A percentile compares a stretch with the other conserved stretches of the same genome.
Evolutionary conservation across 108 stramenopile species (phyloP).

Genomic region (Skeletonema grethae): DNA sequence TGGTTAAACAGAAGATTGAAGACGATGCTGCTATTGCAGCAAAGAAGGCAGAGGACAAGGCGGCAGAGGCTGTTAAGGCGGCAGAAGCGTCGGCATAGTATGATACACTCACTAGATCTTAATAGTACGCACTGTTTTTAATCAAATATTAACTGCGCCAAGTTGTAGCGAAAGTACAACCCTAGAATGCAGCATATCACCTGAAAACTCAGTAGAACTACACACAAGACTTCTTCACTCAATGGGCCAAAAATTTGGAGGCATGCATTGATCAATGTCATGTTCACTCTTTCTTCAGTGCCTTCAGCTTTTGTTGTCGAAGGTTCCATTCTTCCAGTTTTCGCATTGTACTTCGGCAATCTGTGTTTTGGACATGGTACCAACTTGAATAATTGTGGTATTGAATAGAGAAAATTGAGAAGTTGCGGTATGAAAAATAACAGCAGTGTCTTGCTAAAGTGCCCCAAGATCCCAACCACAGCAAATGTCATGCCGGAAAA

Average conservation of each 20-base stretch:
- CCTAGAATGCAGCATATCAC: slow-evolving; percentile 65
- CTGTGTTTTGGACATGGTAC: slow-evolving; percentile 96
- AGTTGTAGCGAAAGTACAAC: slow-evolving; percentile 71
- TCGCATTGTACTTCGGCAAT: slow-evolving; percentile 86
- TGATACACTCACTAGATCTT: background rate
- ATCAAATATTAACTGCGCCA: slow-evolving; percentile 77
- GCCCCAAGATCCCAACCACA: slow-evolving; percentile 93
- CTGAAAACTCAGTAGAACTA: slow-evolving; percentile 85
- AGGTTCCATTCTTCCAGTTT: slow-evolving; percentile 78
- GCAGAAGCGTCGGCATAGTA: slow-evolving; percentile 24
- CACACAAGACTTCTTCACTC: slow-evolving; percentile 83
- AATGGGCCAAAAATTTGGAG: slow-evolving; percentile 89
- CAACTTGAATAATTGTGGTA: slow-evolving; percentile 96
- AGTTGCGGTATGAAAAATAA: slow-evolving; percentile 97
- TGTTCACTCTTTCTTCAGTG: slow-evolving; percentile 68
- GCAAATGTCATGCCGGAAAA: slow-evolving; percentile 99
- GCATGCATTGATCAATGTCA: slow-evolving; percentile 93
- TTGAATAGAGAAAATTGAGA: slow-evolving; percentile 92
- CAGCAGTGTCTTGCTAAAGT: slow-evolving; percentile 96
- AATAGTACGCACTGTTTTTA: background rate
- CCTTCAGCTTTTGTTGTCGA: slow-evolving; percentile 65
- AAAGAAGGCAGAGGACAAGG: slow-evolving; percentile 63
- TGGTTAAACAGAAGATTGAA: slow-evolving; percentile 73
- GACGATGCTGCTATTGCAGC: slow-evolving; percentile 69
- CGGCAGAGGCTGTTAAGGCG: slow-evolving; percentile 15